A percentile compares a stretch with the other conserved stretches of the same genome.
Evolutionary conservation across 148 eudicot species (phyloP).

Genomic region (Chenopodium quinoa): DNA sequence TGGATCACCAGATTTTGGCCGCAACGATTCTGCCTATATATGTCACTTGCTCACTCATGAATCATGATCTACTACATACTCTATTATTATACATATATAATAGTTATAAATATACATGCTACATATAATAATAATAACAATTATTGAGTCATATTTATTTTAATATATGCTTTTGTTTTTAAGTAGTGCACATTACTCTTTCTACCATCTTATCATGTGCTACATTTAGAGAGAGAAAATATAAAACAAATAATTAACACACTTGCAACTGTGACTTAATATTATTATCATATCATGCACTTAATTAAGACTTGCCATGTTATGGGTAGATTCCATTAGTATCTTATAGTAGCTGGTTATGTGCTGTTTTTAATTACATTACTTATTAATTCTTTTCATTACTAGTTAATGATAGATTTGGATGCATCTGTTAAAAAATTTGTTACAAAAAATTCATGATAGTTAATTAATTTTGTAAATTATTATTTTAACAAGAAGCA

Average conservation of each 20-base stretch:
- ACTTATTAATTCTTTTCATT: neutral
- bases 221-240: neutral
- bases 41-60: neutral
- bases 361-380: conserved; percentile 2
- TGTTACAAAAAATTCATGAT: too few relatives aligned
- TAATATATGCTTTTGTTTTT: conserved; percentile 8
- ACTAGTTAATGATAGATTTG: neutral
- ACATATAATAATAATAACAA: neutral
- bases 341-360: conserved; percentile 11
- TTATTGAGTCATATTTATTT: neutral
- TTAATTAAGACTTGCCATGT: neutral
- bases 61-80: neutral
- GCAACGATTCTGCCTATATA: neutral
- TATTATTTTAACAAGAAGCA: neutral
- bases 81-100: neutral
- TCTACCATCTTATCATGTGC: conserved; percentile 9
- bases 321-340: conserved; percentile 17
- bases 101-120: neutral
- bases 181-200: conserved; percentile 11
- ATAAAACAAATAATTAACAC: neutral
- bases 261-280: neutral
- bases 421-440: neutral
- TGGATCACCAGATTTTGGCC: conserved; percentile 21
- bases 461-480: neutral
- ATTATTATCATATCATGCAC: conserved; percentile 1